Evolutionary conservation across 1,284 basidiomycete genomes (phyloP), one percentile per base, ranked within the genome.

Genomic region (Cryptococcus maquisensis): DNA sequence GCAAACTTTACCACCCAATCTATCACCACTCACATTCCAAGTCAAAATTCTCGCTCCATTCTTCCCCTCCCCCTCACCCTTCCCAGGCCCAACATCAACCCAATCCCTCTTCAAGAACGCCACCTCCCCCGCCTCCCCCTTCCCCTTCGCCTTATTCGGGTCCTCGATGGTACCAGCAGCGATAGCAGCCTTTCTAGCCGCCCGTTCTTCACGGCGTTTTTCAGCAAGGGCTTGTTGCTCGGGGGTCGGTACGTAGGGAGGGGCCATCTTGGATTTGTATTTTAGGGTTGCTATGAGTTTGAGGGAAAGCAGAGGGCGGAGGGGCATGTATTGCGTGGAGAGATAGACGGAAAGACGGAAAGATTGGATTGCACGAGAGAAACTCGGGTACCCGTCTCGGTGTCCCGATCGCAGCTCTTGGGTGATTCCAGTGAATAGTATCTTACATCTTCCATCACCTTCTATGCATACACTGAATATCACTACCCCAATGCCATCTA

Each of bases 31-130:
- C 85, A 77, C 72, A 56, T 73, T 76, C 74, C 72, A 74, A 8
- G 68, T 72, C 45, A 86, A 84, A 46, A 84, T 84, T 47, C 90
- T 90, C 44, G 92, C 82, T 3, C 84, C 81, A 68, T 80, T 82
- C 53, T 88, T 82, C 12, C 79, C 79, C 24, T 81, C 81, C 40
- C 69, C 56, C 84, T 82, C 66, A 86, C 85, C 49, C 87, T 83
- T 5, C 64, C 12, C 28, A 24, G 37, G 20, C 2, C 16, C 26
- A 12, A 51, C 23, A 38, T 48, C 20, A 26, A 67, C 49, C 76
- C 76, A 76, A 2, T 66, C 57, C 36, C 74, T 56, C 50, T 62
- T 60, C 47, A 74, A 43, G 45, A 74, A 69, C 42, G 50, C 52
- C 39, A 40, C 12, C 21, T 40, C 21, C 12, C 39, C 39, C 39